Evolutionary conservation across 306 rosid species (phyloP).

Genomic region (Pyrus communis): DNA sequence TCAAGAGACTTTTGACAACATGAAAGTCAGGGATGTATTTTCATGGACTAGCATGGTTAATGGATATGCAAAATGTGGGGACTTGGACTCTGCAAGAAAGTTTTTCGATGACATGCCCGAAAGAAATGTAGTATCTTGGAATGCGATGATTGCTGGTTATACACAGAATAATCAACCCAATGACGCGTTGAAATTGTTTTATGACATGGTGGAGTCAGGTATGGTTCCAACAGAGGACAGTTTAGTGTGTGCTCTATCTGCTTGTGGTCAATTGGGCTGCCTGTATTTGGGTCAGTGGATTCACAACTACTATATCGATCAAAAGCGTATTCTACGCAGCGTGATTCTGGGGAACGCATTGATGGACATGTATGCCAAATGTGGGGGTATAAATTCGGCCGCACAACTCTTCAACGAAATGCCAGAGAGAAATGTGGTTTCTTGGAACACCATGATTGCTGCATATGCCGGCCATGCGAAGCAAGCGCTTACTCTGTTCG

Average conservation of each 20-base stretch:
- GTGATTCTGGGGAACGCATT: slow-evolving; percentile 53
- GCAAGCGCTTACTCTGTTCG: slow-evolving; percentile 48
- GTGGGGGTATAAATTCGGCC: slow-evolving; percentile 55
- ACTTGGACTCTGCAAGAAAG: slow-evolving; percentile 51
- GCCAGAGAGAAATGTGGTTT: slow-evolving; percentile 7
- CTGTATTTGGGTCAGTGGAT: slow-evolving; percentile 56
- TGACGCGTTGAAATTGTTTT: slow-evolving; percentile 60
- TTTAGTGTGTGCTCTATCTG: slow-evolving; percentile 67
- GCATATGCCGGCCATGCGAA: slow-evolving; percentile 55
- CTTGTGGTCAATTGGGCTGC: slow-evolving; percentile 61
- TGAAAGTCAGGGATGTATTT: slow-evolving; percentile 58
- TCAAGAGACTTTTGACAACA: slow-evolving; percentile 41
- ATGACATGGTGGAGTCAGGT: slow-evolving; percentile 38
- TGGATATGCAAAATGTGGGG: slow-evolving; percentile 66
- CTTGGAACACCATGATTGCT: slow-evolving; percentile 21
- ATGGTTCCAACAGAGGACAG: slow-evolving; percentile 47
- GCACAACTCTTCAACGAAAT: slow-evolving; percentile 39
- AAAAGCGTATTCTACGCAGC: slow-evolving; percentile 21
- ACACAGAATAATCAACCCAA: slow-evolving; percentile 60
- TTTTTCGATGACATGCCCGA: slow-evolving; percentile 55
- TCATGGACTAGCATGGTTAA: slow-evolving; percentile 77
- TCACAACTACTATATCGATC: slow-evolving; percentile 28
- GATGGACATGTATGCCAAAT: slow-evolving; percentile 72
- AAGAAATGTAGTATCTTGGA: slow-evolving; percentile 65
- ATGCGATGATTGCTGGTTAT: slow-evolving; percentile 60